Evolutionary conservation across 1,284 basidiomycete genomes (phyloP), one percentile per base, ranked within the genome.

Genomic region (Malassezia furfur): DNA sequence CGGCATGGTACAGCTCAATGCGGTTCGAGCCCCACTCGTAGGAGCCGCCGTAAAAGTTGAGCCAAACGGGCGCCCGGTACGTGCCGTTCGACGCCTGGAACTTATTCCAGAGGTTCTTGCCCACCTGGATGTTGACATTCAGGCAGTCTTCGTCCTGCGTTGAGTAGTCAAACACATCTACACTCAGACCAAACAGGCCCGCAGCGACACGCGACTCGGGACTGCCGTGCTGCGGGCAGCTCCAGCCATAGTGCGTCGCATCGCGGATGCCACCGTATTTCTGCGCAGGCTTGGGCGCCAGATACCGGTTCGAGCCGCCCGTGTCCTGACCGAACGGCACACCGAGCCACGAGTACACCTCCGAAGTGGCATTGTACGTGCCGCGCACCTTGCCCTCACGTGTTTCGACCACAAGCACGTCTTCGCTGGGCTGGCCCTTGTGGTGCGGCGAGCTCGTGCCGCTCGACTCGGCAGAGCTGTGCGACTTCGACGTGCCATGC

Each of bases 111-210:
- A 41, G 22, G 25, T 44, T 46, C 47, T 53, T 45, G 17, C 54
- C 54, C 17, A 57, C 43, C 17, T 40, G 55, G 15, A 60, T 50
- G 34, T 60, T 50, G 14, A 43, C 21, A n/a, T 40, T 52, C 17
- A 60, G 50, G 28, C 59, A 60, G 51, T 60, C 59, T 25, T 60
- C 59, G 14, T 41, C 48, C 44, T 56, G 51, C 11, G 34, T 43
- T 0, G 43, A 34, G 2, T 40, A 11, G 15, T 60, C 44, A 36
- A 60, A 60, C n/a, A 52, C 43, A 3, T 41, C 31, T 3, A 21
- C 10, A 15, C 35, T 36, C 11, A 57, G n/a, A 41, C 55, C 55
- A 25, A 52, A 57, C 3, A 57, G 36, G 11, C 30, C 7, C 19
- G 47, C 34, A 19, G 55, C 55, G n/a, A n/a, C 14, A 8, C 22